Percentiles rank a stretch among this genome's conserved stretches.
Evolutionary conservation across 306 rosid genomes (phyloP).

Genomic region (Oxytropis ochrocephala): DNA sequence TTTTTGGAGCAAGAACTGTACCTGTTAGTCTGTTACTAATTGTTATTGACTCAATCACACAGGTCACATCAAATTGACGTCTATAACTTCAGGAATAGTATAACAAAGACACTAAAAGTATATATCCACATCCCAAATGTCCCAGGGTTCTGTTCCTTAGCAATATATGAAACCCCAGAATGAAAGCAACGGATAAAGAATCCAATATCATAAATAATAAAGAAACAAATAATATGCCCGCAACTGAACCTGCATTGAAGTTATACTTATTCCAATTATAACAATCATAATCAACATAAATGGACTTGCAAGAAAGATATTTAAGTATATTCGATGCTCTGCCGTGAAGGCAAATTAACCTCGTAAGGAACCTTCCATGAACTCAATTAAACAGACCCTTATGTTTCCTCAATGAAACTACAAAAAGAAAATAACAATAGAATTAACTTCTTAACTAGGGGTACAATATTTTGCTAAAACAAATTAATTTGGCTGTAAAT

Average conservation of each 20-base stretch:
- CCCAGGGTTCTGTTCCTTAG: background rate
- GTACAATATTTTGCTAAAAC: background rate
- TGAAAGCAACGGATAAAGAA: constrained; percentile 9
- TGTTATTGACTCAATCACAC: background rate
- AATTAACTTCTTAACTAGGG: background rate
- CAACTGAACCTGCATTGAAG: constrained; percentile 22
- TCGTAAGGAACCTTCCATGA: background rate
- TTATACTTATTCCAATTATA: constrained; percentile 25
- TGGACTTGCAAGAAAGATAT: constrained; percentile 18
- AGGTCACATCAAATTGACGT: background rate
- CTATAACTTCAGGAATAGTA: background rate
- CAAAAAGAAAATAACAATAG: background rate
- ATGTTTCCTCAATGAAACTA: constrained; percentile 12
- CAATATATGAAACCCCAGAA: constrained; percentile 7
- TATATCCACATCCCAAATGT: background rate
- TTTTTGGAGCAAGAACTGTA: background rate
- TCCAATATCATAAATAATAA: background rate
- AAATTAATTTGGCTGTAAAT: background rate
- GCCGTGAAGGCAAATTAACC: background rate
- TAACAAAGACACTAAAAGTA: background rate
- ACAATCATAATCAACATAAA: constrained; percentile 23
- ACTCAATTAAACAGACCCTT: background rate
- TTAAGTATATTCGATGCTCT: constrained; percentile 8
- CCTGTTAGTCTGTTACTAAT: no score
- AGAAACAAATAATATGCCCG: constrained; percentile 21